These are phyloP conservation scores for Amaranthus hypochondriacus DNA, from an alignment of 148 eudicot genomes.

Conservation along the genomic window DNA sequence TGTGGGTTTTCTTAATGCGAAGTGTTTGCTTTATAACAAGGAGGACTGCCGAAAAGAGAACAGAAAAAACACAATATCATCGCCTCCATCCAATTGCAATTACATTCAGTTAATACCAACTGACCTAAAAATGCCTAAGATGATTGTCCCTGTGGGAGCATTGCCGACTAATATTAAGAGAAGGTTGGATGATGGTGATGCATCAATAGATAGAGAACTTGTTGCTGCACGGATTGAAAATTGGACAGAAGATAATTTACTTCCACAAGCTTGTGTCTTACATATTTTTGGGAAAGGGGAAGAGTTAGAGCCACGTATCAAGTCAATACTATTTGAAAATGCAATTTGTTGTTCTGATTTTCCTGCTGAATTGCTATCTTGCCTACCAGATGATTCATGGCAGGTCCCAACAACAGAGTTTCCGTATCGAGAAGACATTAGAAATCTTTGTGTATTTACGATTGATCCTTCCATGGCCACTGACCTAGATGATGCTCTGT, in stretches of 20 bases:
- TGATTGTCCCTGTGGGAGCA: constrained; percentile 54
- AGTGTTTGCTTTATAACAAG: constrained; percentile 42
- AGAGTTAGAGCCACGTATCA: constrained; percentile 68
- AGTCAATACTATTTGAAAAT: constrained; percentile 73
- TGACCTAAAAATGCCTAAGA: constrained; percentile 73
- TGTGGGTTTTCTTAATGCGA: constrained; percentile 70
- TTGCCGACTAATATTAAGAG: constrained; percentile 58
- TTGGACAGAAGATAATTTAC: constrained; percentile 57
- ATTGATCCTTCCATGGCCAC: constrained; percentile 84
- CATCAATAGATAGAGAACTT: constrained; percentile 61
- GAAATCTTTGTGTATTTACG: constrained; percentile 74
- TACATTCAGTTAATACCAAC: constrained; percentile 56
- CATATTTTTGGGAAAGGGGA: constrained; percentile 72
- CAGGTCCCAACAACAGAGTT: constrained; percentile 50
- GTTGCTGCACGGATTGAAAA: constrained; percentile 61
- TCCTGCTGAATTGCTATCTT: constrained; percentile 59
- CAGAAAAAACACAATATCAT: constrained; percentile 35
- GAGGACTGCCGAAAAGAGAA: constrained; percentile 37
- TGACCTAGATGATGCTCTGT: constrained; percentile 95
- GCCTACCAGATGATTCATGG: constrained; percentile 64
- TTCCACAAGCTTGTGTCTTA: constrained; percentile 59
- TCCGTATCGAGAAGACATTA: constrained; percentile 52
- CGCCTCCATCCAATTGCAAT: constrained; percentile 29
- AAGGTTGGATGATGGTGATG: constrained; percentile 60
- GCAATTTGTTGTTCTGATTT: constrained; percentile 51